These are phyloP conservation scores for Tulasnella sp. DNA, from an alignment of 768 basidiomycete genomes.

Conservation along the genomic window DNA sequence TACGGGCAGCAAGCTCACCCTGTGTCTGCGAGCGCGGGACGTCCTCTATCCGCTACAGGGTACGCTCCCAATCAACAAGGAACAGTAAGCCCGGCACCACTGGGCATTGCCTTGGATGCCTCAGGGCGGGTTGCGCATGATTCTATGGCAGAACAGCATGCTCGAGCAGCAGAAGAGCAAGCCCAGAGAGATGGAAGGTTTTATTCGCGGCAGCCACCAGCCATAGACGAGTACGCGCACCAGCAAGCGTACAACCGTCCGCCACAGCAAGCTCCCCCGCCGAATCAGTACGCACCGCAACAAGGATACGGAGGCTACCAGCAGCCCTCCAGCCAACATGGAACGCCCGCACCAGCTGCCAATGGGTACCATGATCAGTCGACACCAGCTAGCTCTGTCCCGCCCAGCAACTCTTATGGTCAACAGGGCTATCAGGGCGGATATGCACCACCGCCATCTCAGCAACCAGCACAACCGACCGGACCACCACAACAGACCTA, in stretches of 20 bases:
- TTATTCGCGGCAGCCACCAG: slow-evolving; percentile 18
- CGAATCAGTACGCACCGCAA: background rate
- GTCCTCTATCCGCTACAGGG: slow-evolving; percentile 24
- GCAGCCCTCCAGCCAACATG: too few species aligned
- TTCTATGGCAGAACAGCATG: slow-evolving; percentile 49
- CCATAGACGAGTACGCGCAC: background rate
- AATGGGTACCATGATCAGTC: too few species aligned
- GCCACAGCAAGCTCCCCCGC: background rate
- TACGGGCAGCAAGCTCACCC: slow-evolving; percentile 19
- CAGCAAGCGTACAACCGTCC: background rate
- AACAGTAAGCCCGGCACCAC: slow-evolving; percentile 56
- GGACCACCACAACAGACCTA: background rate
- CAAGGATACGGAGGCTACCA: background rate
- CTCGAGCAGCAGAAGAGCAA: slow-evolving; percentile 23
- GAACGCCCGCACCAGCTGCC: background rate
- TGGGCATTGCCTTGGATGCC: slow-evolving; percentile 75
- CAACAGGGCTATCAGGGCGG: slow-evolving; percentile 12
- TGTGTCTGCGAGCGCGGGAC: slow-evolving; percentile 21
- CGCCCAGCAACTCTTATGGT: background rate
- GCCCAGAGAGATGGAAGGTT: slow-evolving; percentile 9
- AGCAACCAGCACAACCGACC: slow-evolving; percentile 13
- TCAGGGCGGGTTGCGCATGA: slow-evolving; percentile 73
- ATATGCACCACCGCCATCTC: slow-evolving; percentile 17
- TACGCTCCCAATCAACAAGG: slow-evolving; percentile 30
- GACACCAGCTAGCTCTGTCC: background rate